Conservation (phyloP, 2,329 filamentous ascomycete species). For the Akanthomyces uredinophilus region DNA sequence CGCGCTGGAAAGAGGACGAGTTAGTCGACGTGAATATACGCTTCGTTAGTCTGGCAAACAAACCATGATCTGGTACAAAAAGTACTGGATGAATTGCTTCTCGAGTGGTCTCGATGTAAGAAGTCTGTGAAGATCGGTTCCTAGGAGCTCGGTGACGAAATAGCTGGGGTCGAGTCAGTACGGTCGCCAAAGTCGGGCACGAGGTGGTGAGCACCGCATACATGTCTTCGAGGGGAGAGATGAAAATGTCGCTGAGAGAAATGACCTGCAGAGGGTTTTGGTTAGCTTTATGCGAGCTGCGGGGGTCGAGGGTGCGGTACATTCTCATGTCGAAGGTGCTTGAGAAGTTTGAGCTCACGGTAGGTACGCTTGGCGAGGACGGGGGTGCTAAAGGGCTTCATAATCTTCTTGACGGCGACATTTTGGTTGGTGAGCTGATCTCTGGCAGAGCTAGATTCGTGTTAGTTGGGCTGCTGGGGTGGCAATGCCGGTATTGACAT, state of each 20-base stretch:
- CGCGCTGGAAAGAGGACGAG: slow-evolving; percentile 57
- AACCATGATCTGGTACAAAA: slow-evolving; percentile 98
- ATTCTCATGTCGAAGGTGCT: slow-evolving; percentile 96
- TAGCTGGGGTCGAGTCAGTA: slow-evolving; percentile 54
- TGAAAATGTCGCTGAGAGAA: slow-evolving; percentile 98
- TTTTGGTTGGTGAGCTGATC: slow-evolving; percentile 96
- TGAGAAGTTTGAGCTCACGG: slow-evolving; percentile 92
- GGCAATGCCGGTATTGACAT: too few species aligned
- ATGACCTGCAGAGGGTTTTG: slow-evolving; percentile 62
- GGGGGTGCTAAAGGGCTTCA: slow-evolving; percentile 99
- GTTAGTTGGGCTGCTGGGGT: background rate
- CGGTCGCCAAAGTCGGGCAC: slow-evolving; percentile 18
- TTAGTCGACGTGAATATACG: background rate
- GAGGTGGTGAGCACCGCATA: slow-evolving; percentile 41
- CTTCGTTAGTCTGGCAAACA: slow-evolving; percentile 25
- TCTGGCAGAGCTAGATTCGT: slow-evolving; percentile 70
- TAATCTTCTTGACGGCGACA: slow-evolving; percentile 99
- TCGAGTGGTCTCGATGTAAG: slow-evolving; percentile 93
- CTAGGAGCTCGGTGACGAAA: slow-evolving; percentile 95
- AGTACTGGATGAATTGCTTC: slow-evolving; percentile 99
- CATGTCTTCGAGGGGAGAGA: slow-evolving; percentile 98
- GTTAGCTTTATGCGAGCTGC: background rate
- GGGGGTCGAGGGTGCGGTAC: slow-evolving; percentile 41
- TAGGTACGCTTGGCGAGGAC: slow-evolving; percentile 97
- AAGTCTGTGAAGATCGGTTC: slow-evolving; percentile 91